phyloP scores from a whole-genome alignment of 495 filamentous ascomycete genomes.

The Aspergillus bridgeri region DNA sequence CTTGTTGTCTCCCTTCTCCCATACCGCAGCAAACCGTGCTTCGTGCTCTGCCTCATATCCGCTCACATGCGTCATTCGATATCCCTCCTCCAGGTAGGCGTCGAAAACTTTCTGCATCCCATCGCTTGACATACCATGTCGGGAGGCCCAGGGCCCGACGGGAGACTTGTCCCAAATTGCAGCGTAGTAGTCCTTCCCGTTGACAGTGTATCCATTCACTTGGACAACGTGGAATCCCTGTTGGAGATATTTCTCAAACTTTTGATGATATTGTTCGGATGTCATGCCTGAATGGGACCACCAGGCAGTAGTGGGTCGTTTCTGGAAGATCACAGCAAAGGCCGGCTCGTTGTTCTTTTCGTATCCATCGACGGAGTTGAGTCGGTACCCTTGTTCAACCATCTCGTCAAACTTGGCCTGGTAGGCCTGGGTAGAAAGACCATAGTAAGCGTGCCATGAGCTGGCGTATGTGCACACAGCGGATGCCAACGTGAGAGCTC shows the following conservation, averaged over 20 bases:
- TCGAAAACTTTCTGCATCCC: conserved; percentile 12
- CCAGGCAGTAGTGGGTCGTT: conserved; percentile 9
- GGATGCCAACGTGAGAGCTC: background rate
- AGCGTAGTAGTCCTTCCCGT: conserved; percentile 13
- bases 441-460: conserved; percentile 15
- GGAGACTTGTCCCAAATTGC: conserved; percentile 22
- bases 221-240: conserved; percentile 20
- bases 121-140: conserved; percentile 14
- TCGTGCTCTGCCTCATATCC: conserved; percentile 16
- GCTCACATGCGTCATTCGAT: conserved; percentile 17
- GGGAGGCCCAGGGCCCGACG: conserved; percentile 7
- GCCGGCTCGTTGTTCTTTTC: conserved; percentile 10
- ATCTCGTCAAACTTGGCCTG: conserved; percentile 15
- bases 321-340: conserved; percentile 18
- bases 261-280: conserved; percentile 16
- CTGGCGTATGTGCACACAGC: conserved; percentile 13
- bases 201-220: conserved; percentile 20
- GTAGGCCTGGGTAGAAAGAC: conserved; percentile 14
- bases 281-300: conserved; percentile 17
- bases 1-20: conserved; percentile 16
- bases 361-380: conserved; percentile 22
- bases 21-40: conserved; percentile 14
- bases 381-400: conserved; percentile 14
- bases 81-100: conserved; percentile 12
- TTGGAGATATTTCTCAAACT: conserved; percentile 13